phyloP scores from a whole-genome alignment of 2,329 filamentous ascomycete species.

The Aspergillus thermomutatus region DNA sequence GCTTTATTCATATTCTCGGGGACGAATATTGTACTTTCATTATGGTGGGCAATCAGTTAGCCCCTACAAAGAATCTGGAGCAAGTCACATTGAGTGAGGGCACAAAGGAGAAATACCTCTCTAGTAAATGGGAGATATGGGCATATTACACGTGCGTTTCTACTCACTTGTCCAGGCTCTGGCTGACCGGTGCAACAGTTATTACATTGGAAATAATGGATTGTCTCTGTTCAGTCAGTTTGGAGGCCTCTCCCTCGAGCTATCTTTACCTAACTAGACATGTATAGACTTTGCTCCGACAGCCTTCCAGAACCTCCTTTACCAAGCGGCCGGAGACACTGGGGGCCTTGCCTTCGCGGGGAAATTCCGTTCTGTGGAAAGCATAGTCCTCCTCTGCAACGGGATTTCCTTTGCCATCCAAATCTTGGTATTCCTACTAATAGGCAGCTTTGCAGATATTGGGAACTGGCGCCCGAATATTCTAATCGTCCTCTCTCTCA shows the following conservation, averaged over 20 bases:
- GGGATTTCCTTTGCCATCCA: constrained; percentile 69
- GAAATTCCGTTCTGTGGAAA: constrained; percentile 56
- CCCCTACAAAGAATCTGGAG: no score
- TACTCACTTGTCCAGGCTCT: background rate
- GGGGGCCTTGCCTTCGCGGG: constrained; percentile 56
- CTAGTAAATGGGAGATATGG: constrained; percentile 55
- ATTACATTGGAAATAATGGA: constrained; percentile 67
- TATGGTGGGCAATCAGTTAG: no score
- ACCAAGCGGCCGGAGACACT: constrained; percentile 56
- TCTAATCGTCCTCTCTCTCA: constrained; percentile 57
- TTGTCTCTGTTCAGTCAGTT: constrained; percentile 54
- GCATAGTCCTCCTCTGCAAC: constrained; percentile 63
- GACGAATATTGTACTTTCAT: no score
- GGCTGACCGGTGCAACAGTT: constrained; percentile 37
- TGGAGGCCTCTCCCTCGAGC: no score
- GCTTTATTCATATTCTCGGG: no score
- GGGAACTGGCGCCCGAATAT: constrained; percentile 63
- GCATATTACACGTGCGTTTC: constrained; percentile 49
- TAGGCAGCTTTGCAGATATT: constrained; percentile 57
- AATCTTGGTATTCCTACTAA: constrained; percentile 48
- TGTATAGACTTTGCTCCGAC: constrained; percentile 56
- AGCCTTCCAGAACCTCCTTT: constrained; percentile 62
- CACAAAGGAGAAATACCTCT: constrained; percentile 50
- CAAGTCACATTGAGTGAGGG: no score
- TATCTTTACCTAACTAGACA: no score